These are phyloP conservation scores for Fusarium robinianum DNA, from an alignment of 2,329 filamentous ascomycete species.

Conservation along the genomic window DNA sequence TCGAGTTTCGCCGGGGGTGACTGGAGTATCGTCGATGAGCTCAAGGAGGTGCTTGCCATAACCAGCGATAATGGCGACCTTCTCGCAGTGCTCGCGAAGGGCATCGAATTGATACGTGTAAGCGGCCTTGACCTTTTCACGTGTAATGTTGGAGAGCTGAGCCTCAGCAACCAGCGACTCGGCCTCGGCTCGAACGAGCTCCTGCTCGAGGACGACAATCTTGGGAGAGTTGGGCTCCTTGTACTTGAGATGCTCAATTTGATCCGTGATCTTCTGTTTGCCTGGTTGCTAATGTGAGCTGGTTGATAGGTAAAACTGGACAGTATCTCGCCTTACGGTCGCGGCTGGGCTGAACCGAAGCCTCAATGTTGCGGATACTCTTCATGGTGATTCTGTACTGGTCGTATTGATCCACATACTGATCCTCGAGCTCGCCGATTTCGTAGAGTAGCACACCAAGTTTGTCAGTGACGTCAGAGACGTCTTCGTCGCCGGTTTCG, in stretches of 20 bases:
- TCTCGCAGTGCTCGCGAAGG: constrained; percentile 95
- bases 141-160: constrained; percentile 98
- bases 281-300: constrained; percentile 54
- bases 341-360: constrained; percentile 95
- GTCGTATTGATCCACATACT: constrained; percentile 98
- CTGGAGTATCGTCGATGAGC: constrained; percentile 92
- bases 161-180: constrained; percentile 99
- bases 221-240: constrained; percentile 98
- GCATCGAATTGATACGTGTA: constrained; percentile 99
- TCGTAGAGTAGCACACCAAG: constrained; percentile 97
- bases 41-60: constrained; percentile 99
- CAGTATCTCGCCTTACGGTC: constrained; percentile 69
- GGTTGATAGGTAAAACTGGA: not conserved
- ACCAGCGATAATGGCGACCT: constrained; percentile 95
- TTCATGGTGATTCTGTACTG: constrained; percentile 99
- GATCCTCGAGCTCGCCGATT: constrained; percentile 96
- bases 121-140: constrained; percentile 98
- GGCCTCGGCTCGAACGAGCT: constrained; percentile 96
- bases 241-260: constrained; percentile 98
- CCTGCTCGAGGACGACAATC: constrained; percentile 97
- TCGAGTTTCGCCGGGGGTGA: constrained; percentile 95
- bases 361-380: constrained; percentile 98
- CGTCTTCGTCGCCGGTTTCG: constrained; percentile 92
- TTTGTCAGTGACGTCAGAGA: constrained; percentile 99
- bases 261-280: constrained; percentile 99